Base-by-base conservation (phyloP, 2,329 filamentous ascomycete species). In the Chaetomium strumarium region DNA sequence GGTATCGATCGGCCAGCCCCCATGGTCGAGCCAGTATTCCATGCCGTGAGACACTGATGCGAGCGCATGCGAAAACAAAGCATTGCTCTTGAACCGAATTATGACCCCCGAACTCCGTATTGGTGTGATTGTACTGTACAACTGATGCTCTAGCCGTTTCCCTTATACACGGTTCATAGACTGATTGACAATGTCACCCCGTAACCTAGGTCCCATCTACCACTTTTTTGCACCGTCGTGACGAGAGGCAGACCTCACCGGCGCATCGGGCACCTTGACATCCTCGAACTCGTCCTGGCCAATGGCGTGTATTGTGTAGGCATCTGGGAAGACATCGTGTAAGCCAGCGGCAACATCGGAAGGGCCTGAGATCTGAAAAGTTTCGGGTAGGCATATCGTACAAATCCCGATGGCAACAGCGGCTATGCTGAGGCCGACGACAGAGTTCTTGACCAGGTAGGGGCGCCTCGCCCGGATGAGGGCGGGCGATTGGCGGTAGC, bases 221-320 rank as follows among this genome's bases (percentile, higher is more conserved):
- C 38, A 58, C 41, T 58, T 63, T 53, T 72, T 67, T 37, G 72
- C 64, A n/a, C 70, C 64, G 17, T 72, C 66, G 24, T 24, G 24
- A 24, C 24, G 24, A 12, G 51, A 19, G 37, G 51, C 42, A 36
- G 60, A 50, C 46, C 53, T 61, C 49, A 59, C 52, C 2, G 88
- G 85, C 48, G 79, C 75, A 67, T 89, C 87, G 29, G 93, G 93
- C 36, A 97, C 85, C 67, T 90, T 85, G 63, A 97, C 91, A 67
- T 99, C 93, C 53, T 91, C 88, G 73, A 99, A 99, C 61, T 96
- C 89, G 70, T 97, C 93, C 72, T 97, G 93, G 40, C 92, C 90
- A 66, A 99, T 88, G 50, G 89, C 90, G 60, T 77, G 81, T 67
- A 99, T 86, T 4, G 80, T 83, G 65, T 82, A 83, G 60, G 72